A percentile compares a stretch with the other conserved stretches of the same genome.
phyloP scores from a whole-genome alignment of 768 basidiomycete genomes.

The Suillus americanus region DNA sequence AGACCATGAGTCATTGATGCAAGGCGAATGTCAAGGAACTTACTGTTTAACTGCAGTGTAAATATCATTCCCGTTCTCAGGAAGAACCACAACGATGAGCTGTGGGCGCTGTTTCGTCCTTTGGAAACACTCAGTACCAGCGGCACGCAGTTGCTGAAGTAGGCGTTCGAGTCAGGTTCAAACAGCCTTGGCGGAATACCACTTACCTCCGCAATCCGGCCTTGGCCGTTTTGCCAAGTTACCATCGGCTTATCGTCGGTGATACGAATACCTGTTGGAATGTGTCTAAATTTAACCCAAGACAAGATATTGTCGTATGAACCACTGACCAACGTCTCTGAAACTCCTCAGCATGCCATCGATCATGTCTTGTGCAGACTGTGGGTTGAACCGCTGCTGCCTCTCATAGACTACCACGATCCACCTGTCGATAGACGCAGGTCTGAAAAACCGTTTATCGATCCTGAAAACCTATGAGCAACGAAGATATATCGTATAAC shows the following conservation, averaged over 20 bases:
- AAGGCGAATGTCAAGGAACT: constrained; percentile 25
- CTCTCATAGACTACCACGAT: constrained; percentile 68
- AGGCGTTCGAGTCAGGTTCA: not conserved
- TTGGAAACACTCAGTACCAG: constrained; percentile 46
- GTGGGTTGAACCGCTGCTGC: constrained; percentile 50
- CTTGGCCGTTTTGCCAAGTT: constrained; percentile 59
- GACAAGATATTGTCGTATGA: not conserved
- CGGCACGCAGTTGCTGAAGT: constrained; percentile 46
- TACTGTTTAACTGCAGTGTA: constrained; percentile 81
- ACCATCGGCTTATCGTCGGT: constrained; percentile 44
- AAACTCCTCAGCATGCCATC: constrained; percentile 49
- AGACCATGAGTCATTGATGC: constrained; percentile 7
- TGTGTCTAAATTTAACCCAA: not conserved
- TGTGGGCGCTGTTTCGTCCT: constrained; percentile 45
- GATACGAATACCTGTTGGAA: constrained; percentile 56
- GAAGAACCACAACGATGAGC: constrained; percentile 67
- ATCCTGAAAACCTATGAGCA: constrained; percentile 43
- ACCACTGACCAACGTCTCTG: constrained; percentile 56
- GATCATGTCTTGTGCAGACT: constrained; percentile 55
- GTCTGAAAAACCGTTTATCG: constrained; percentile 66
- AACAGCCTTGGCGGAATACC: not conserved
- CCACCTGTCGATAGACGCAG: constrained; percentile 56
- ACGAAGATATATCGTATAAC: constrained; percentile 1
- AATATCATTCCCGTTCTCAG: constrained; percentile 73
- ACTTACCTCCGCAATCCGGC: constrained; percentile 46